phyloP scores from a whole-genome alignment of 257 asterid genomes.

The Nemophila menziesii region DNA sequence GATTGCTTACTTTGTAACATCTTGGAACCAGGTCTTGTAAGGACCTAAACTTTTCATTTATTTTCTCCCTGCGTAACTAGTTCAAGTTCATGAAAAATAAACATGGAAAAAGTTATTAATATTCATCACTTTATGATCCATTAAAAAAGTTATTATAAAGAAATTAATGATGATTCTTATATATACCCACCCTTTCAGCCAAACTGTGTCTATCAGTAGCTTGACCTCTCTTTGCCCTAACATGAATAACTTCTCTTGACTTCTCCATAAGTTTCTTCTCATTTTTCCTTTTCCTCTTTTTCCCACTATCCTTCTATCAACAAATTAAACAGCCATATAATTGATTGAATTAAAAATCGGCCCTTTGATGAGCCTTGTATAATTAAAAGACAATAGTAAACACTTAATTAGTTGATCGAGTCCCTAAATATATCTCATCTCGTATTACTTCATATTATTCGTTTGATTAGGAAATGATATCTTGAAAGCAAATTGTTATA shows the following conservation, averaged over 20 bases:
- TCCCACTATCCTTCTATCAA: slow-evolving; percentile 36
- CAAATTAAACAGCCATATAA: background rate
- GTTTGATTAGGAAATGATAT: too few relatives aligned
- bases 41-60: slow-evolving; percentile 76
- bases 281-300: slow-evolving; percentile 50
- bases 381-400: background rate
- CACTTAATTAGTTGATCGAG: too few relatives aligned
- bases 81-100: slow-evolving; percentile 1
- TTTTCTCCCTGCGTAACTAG: slow-evolving; percentile 79
- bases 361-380: background rate
- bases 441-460: too few relatives aligned
- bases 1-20: slow-evolving; percentile 60
- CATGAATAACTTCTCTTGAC: slow-evolving; percentile 86
- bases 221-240: slow-evolving; percentile 97
- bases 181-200: slow-evolving; percentile 74
- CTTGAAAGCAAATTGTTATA: too few relatives aligned
- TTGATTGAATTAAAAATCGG: too few relatives aligned
- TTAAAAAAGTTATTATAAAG: background rate
- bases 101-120: background rate
- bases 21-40: slow-evolving; percentile 96
- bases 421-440: too few relatives aligned
- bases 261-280: slow-evolving; percentile 44
- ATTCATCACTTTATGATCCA: background rate
- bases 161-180: background rate
- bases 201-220: slow-evolving; percentile 95